Percentiles rank a stretch among this genome's conserved stretches.
These are phyloP conservation scores for Aphanoascus verrucosus DNA, from an alignment of 2,329 filamentous ascomycete genomes.

Conservation along the genomic window DNA sequence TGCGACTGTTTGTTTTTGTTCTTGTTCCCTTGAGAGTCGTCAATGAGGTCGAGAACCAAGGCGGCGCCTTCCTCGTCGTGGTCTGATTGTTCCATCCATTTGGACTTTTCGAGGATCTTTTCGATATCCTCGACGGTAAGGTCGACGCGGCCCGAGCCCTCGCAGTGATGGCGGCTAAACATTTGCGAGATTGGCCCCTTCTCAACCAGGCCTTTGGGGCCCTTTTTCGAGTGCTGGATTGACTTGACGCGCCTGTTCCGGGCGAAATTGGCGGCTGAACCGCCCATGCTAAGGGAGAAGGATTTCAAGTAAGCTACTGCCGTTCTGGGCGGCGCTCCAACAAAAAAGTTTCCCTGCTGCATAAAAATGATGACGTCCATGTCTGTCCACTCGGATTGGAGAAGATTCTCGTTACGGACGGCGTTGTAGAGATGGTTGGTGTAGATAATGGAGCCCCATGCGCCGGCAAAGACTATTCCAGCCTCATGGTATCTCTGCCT, in stretches of 20 bases:
- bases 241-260: conserved; percentile 16
- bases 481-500: conserved; percentile 26
- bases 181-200: conserved; percentile 27
- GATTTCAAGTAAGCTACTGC: conserved; percentile 29
- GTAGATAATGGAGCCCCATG: conserved; percentile 34
- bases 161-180: conserved; percentile 30
- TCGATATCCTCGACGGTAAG: conserved; percentile 30
- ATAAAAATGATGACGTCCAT: conserved; percentile 29
- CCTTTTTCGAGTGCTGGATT: conserved; percentile 20
- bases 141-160: conserved; percentile 18
- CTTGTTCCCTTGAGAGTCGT: conserved; percentile 6
- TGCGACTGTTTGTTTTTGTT: conserved; percentile 12
- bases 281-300: conserved; percentile 33
- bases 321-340: conserved; percentile 26
- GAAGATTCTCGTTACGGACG: conserved; percentile 22
- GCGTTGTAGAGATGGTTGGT: conserved; percentile 38
- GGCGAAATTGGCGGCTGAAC: conserved; percentile 24
- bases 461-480: conserved; percentile 27
- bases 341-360: conserved; percentile 29
- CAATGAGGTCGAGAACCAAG: conserved; percentile 10
- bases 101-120: conserved; percentile 26
- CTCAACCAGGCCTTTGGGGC: conserved; percentile 25
- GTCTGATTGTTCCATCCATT: conserved; percentile 15
- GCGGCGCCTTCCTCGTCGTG: conserved; percentile 13
- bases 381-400: conserved; percentile 30